Base-by-base conservation (phyloP, 1,284 basidiomycete genomes). In the Lignosus rhinocerotis region DNA sequence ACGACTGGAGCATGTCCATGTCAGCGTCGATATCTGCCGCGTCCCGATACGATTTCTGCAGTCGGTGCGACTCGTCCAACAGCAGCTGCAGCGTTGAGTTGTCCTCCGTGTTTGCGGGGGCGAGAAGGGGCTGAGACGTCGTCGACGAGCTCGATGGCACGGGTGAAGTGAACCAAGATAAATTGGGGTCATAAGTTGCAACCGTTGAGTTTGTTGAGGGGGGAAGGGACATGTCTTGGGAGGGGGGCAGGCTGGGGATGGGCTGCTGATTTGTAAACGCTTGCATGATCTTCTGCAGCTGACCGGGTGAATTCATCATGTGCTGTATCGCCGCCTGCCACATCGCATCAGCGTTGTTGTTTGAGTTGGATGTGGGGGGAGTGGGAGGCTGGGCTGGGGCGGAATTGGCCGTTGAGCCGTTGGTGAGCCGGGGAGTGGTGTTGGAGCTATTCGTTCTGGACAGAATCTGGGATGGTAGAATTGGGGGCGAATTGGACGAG, bases 201-300 rank as follows among this genome's bases (percentile, higher is more conserved):
- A 77, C 63, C 31, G 68, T 66, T 14, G 62, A 34, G 43, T 43
- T n/a, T 48, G 42, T 42, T 11, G 33, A 10, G n/a, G 41, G 42
- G 39, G 34, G 31, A 17, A 16, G 33, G 11, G 16, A n/a, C 56
- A 53, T 25, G 58, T 53, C 41, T 52, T 54, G 16, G 51, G 58
- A 16, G 38, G 19, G 55, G 32, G 61, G 49, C 31, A 64, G 63
- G 25, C 58, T 52, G 42, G 21, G 41, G 12, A 48, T 59, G 57
- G 66, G 61, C 59, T 76, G 68, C 54, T 81, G 78, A 11, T 73
- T 64, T 9, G 77, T 73, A 38, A 89, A 74, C 0, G 84, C 81
- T 33, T 84, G 80, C 52, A 93, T 75, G 48, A 93, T 77, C 63
- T 86, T 85, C 63, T 92, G 88, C 57, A 93, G 79, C 62, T 90